phyloP scores from a whole-genome alignment of 106 monocot species.

The Amphibolis antarctica region DNA sequence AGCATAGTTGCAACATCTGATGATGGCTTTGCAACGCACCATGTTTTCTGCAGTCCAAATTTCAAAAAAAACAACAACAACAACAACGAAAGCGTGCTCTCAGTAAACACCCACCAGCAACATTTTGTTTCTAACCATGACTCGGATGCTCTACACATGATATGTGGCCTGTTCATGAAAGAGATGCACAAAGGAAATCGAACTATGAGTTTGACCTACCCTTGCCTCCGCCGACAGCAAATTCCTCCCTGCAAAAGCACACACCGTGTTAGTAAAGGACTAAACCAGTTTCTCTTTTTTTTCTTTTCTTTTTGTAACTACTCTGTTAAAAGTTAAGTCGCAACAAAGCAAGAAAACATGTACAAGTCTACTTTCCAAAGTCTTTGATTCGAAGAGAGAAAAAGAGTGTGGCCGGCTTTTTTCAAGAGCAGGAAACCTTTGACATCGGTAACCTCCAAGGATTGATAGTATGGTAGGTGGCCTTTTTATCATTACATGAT shows the following conservation, averaged over 20 bases:
- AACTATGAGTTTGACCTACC: not conserved
- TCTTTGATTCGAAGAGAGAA: not conserved
- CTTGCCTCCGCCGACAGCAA: not conserved
- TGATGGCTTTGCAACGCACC: slow-evolving; percentile 24
- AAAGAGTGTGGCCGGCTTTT: not conserved
- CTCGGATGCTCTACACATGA: too few species aligned
- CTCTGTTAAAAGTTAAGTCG: not conserved
- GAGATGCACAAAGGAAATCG: not conserved
- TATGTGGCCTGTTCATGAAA: not conserved
- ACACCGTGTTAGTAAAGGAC: too few species aligned
- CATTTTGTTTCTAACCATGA: not conserved
- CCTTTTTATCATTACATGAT: too few species aligned
- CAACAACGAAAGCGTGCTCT: not conserved
- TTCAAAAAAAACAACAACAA: not conserved
- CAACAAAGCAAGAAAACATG: not conserved
- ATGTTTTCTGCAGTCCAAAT: slow-evolving; percentile 8
- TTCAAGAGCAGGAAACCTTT: too few species aligned
- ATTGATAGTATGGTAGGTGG: too few species aligned
- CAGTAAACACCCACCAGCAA: not conserved
- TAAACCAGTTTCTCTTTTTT: too few species aligned
- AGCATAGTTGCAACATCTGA: slow-evolving; percentile 10
- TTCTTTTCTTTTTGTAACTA: too few species aligned
- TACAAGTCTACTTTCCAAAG: not conserved
- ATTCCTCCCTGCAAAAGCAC: not conserved
- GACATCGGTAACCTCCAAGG: too few species aligned